Evolutionary conservation across 2,329 filamentous ascomycete genomes (phyloP), one percentile per base, ranked within the genome.

Genomic region (Neurospora sp.): DNA sequence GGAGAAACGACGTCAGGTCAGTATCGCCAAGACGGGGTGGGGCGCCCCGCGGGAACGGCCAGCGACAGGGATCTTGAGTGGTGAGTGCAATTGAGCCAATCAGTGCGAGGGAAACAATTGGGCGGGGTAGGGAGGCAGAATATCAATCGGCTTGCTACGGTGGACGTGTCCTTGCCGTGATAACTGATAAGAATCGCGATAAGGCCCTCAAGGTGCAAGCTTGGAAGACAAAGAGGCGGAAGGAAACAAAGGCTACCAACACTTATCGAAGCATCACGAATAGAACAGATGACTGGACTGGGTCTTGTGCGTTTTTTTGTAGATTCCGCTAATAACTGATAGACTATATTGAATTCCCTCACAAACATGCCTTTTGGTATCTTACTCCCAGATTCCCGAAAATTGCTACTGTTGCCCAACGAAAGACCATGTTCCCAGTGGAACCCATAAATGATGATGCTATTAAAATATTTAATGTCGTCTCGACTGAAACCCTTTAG

Each of bases 401-500:
- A 71, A 68, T 68, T 36, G 46, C 67, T 67, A 68, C 66, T 68
- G 70, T 67, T 68, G 52, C 52, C 23, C 69, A 69, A 40, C 68
- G 43, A 68, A 69, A 66, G 69, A 70, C 73, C 69, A 62, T 70
- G 66, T 69, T 71, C 74, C 68, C 71, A 73, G 72, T 71, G 71
- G 73, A 70, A 74, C 70, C 73, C 69, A 67, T 73, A 72, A 73
- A 74, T 40, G 39, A 70, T 62, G 23, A 52, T 70, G 70, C 69
- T 62, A 68, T 74, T 74, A 70, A 73, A 73, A 70, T 75, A 75
- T 71, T 74, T 66, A 68, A 66, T 40, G 11, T 62, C 69, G 71
- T 58, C 23, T 58, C 46, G 23, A 58, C 13, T 33, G 46, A 40
- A 17, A 33, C 46, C 74, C 73, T 85, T 84, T 92, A 95, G 85